Conservation (phyloP, 2,329 filamentous ascomycete species). For the Ophiocordyceps australis region DNA sequence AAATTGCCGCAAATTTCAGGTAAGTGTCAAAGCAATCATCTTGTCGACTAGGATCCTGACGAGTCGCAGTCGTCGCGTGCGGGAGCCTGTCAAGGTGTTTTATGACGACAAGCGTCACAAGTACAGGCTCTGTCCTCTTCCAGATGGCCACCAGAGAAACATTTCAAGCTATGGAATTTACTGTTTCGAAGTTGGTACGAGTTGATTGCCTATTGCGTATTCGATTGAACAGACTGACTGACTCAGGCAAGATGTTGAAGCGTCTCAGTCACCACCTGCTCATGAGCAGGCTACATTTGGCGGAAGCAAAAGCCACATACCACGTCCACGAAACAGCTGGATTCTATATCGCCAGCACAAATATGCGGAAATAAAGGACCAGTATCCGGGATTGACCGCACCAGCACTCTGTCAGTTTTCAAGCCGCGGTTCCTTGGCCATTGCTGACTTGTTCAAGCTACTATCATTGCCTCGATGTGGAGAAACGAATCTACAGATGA, state of each 20-base stretch:
- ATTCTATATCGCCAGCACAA: constrained; percentile 14
- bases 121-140: constrained; percentile 9
- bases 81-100: constrained; percentile 10
- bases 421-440: background rate
- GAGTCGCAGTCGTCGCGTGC: constrained; percentile 5
- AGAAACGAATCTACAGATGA: constrained; percentile 8
- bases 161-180: constrained; percentile 4
- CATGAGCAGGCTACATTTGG: constrained; percentile 1
- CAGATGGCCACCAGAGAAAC: constrained; percentile 3
- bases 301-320: constrained; percentile 5
- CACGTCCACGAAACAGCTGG: constrained; percentile 13
- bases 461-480: constrained; percentile 10
- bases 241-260: too few relatives aligned
- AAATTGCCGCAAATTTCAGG: constrained; percentile 10
- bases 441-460: constrained; percentile 6
- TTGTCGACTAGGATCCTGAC: too few relatives aligned
- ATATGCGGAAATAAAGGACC: constrained; percentile 7
- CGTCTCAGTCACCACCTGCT: too few relatives aligned
- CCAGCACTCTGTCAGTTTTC: constrained; percentile 12
- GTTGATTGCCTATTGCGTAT: too few relatives aligned
- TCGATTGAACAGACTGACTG: background rate
- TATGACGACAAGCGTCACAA: constrained; percentile 7
- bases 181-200: constrained; percentile 8
- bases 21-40: constrained; percentile 2
- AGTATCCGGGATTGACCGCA: constrained; percentile 8